Base-by-base conservation (phyloP, 306 rosid genomes). In the Chamaecrista fasciculata region DNA sequence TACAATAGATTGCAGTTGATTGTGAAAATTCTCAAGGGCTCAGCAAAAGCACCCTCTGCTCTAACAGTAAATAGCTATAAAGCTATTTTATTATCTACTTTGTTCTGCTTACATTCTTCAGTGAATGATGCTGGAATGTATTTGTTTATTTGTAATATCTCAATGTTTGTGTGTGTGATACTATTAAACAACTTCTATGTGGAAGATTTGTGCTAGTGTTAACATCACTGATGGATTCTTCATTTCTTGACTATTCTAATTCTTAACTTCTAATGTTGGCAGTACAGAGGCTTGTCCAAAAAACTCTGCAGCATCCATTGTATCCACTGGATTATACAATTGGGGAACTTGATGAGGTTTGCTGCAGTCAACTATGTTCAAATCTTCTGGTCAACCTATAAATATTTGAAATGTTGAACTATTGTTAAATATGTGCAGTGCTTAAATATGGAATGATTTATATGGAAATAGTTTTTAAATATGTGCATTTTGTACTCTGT, bases 271-370 rank as follows among this genome's bases (percentile, higher is more conserved):
- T 76, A 65, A 23, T 75, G 26, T 66, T 85, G 89, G 79, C 77
- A 50, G 66, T 66, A 69, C 95, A 94, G 97, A 81, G 66, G 57
- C 79, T 94, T 67, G 97, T 91, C 62, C 91, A 89, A 61, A 61
- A 52, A 56, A 91, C 99, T 62, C 84, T 94, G 57, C 88, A 82
- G 69, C 92, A 94, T 82, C 96, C 90, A 8, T 75, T 60, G 39
- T 94, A 86, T 73, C 79, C 88, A 4, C 21, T 70, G 66, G 92
- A 86, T 71, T 94, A 94, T 75, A 67, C 88, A 12, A 78, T 88
- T 69, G 69, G 80, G 15, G 84, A 87, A 5, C 23, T 69, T 74
- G 86, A 80, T 16, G 83, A 87, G 96, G 99, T 94, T 77, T 66
- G 76, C 15, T 73, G 26, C 24, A 25, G 24, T 18, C 6, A 28